phyloP scores from a whole-genome alignment of 768 basidiomycete genomes.

The Auriscalpium vulgare region DNA sequence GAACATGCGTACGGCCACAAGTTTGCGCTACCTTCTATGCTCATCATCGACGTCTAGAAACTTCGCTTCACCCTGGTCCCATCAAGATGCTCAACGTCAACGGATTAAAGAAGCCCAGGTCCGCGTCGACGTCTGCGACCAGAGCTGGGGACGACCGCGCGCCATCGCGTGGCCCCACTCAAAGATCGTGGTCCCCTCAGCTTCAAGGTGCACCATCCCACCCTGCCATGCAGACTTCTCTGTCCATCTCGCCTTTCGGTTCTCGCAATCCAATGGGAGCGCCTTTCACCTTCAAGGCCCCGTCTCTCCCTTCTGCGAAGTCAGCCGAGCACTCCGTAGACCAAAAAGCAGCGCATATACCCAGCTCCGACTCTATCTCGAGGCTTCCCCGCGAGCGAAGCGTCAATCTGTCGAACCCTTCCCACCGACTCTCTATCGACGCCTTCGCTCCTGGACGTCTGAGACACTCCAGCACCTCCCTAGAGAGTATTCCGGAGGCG shows the following conservation, averaged over 20 bases:
- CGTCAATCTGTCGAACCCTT: not conserved
- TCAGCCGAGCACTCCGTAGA: not conserved
- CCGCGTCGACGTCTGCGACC: not conserved
- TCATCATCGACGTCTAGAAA: not conserved
- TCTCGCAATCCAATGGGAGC: not conserved
- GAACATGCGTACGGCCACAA: too few species aligned
- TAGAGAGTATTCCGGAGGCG: not conserved
- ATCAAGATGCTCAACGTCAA: slow-evolving; percentile 5
- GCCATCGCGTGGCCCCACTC: not conserved
- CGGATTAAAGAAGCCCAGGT: slow-evolving; percentile 2
- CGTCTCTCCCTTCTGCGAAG: slow-evolving; percentile 4
- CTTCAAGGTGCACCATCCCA: not conserved
- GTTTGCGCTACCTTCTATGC: not conserved
- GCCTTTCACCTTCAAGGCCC: slow-evolving; percentile 4
- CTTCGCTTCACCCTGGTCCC: not conserved
- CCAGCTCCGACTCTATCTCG: not conserved
- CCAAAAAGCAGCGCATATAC: not conserved
- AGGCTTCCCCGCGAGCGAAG: not conserved
- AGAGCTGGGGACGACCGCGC: not conserved
- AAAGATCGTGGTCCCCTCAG: not conserved
- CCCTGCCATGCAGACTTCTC: slow-evolving; percentile 3
- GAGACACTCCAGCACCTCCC: not conserved
- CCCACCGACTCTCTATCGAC: not conserved
- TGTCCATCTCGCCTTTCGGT: not conserved
- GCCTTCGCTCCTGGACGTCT: not conserved